Evolutionary conservation across 2,329 filamentous ascomycete genomes (phyloP).

Genomic region (Xylariaceae sp.): DNA sequence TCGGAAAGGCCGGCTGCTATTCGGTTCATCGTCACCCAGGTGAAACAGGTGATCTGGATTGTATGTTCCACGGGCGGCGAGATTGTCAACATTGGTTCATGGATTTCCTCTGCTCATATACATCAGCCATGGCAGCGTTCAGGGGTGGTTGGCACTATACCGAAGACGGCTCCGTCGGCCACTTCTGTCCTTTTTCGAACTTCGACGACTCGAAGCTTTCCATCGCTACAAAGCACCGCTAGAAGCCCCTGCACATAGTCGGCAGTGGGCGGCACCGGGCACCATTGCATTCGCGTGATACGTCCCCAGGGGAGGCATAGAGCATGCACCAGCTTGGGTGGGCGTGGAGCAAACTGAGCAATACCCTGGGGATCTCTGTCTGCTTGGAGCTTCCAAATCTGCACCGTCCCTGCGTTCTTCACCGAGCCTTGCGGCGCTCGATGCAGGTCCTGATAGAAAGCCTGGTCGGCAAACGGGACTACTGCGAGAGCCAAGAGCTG

Average conservation of each 20-base stretch:
- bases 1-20: conserved; percentile 49
- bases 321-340: conserved; percentile 34
- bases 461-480: conserved; percentile 43
- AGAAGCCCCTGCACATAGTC: conserved; percentile 31
- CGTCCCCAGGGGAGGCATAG: conserved; percentile 45
- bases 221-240: conserved; percentile 44
- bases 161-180: conserved; percentile 26
- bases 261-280: conserved; percentile 32
- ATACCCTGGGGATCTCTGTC: conserved; percentile 23
- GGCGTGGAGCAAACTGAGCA: conserved; percentile 25
- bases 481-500: conserved; percentile 47
- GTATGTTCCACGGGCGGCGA: conserved; percentile 38
- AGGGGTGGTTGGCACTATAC: conserved; percentile 30
- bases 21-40: conserved; percentile 49
- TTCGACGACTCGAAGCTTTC: conserved; percentile 41
- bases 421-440: conserved; percentile 30
- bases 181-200: conserved; percentile 23
- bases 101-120: conserved; percentile 40
- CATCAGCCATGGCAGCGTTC: too few relatives aligned
- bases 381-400: conserved; percentile 42
- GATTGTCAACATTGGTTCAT: conserved; percentile 37
- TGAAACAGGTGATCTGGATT: conserved; percentile 42
- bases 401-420: conserved; percentile 38
- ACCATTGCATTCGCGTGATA: conserved; percentile 45
- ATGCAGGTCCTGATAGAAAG: conserved; percentile 31